Evolutionary conservation across 2,329 filamentous ascomycete genomes (phyloP).

Genomic region (Capronia americana): DNA sequence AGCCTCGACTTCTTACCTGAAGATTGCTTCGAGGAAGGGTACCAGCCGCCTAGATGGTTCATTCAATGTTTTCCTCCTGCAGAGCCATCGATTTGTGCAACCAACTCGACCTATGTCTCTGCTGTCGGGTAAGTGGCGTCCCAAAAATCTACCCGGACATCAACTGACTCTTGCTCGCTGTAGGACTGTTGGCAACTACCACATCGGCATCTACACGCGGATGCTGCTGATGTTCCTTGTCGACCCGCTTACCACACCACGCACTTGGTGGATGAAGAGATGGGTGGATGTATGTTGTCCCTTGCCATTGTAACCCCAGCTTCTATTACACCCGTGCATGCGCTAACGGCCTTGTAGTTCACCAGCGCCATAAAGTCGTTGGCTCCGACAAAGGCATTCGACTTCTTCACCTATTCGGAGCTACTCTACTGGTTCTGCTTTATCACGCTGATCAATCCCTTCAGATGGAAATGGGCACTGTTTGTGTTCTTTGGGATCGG

Average conservation of each 20-base stretch:
- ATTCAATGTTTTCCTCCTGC: slow-evolving; percentile 81
- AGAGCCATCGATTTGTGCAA: slow-evolving; percentile 75
- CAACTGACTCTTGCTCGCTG: slow-evolving; percentile 15
- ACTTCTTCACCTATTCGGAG: slow-evolving; percentile 89
- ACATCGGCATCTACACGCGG: slow-evolving; percentile 87
- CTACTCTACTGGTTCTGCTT: slow-evolving; percentile 86
- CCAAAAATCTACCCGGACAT: neutral
- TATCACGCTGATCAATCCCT: slow-evolving; percentile 78
- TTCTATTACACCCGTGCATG: neutral
- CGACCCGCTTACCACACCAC: slow-evolving; percentile 76
- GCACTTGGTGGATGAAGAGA: slow-evolving; percentile 75
- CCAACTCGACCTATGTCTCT: slow-evolving; percentile 82
- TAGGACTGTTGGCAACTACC: slow-evolving; percentile 78
- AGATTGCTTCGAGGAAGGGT: slow-evolving; percentile 74
- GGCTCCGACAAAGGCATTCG: slow-evolving; percentile 77
- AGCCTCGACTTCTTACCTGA: slow-evolving; percentile 74
- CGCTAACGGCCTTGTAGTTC: slow-evolving; percentile 52
- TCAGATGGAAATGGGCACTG: slow-evolving; percentile 86
- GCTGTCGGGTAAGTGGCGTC: slow-evolving; percentile 65
- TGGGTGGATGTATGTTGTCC: slow-evolving; percentile 71
- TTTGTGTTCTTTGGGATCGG: slow-evolving; percentile 84
- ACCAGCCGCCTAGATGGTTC: slow-evolving; percentile 84
- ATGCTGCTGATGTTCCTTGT: slow-evolving; percentile 85
- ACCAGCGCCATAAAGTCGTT: slow-evolving; percentile 72
- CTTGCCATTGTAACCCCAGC: neutral